Percentiles rank a stretch among this genome's conserved stretches.
Conservation (phyloP, 495 filamentous ascomycete species). For the Aspergillus biplanus region DNA sequence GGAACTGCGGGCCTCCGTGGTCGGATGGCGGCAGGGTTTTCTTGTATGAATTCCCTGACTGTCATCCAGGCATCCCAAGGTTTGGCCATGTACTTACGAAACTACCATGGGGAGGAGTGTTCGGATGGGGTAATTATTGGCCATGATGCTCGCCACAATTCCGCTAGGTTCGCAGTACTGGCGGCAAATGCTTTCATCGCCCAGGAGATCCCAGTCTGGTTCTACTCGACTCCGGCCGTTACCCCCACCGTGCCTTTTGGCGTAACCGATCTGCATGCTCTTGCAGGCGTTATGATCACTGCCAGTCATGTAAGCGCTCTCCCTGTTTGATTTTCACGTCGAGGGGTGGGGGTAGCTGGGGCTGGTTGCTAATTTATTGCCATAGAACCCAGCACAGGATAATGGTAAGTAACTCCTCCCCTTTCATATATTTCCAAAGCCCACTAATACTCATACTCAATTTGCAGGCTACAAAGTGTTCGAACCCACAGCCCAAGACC, state of each 20-base stretch:
- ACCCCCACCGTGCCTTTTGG: constrained; percentile 75
- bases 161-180: constrained; percentile 64
- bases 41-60: constrained; percentile 69
- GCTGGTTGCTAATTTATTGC: constrained; percentile 23
- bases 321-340: constrained; percentile 2
- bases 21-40: constrained; percentile 71
- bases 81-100: constrained; percentile 63
- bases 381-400: constrained; percentile 66
- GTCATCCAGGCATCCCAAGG: constrained; percentile 77
- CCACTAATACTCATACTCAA: background rate
- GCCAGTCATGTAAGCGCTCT: constrained; percentile 59
- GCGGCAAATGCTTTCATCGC: constrained; percentile 67
- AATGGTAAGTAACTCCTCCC: constrained; percentile 49
- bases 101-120: constrained; percentile 40
- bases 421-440: background rate
- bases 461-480: constrained; percentile 67
- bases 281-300: constrained; percentile 74
- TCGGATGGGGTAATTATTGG: constrained; percentile 64
- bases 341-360: background rate
- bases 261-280: constrained; percentile 57
- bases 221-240: constrained; percentile 58
- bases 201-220: constrained; percentile 63
- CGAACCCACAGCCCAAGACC: constrained; percentile 17
- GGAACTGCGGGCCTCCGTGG: constrained; percentile 73
- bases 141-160: constrained; percentile 70